Base-by-base conservation (phyloP, 2,329 filamentous ascomycete species). In the Aspergillus oerlinghausenensis region DNA sequence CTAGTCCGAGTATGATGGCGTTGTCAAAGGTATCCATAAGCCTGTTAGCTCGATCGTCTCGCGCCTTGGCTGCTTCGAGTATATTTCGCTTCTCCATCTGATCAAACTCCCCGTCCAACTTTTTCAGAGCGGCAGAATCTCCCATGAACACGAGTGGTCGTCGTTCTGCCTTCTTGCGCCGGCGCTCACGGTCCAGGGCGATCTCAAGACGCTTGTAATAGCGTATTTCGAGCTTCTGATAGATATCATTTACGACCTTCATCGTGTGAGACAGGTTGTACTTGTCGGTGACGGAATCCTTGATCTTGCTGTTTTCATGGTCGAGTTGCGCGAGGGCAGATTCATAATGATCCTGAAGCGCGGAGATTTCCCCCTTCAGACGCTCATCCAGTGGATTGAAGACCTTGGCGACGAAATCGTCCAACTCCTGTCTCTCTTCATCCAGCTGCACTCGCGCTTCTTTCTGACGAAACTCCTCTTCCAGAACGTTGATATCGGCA, bases 121-220 rank as follows among this genome's bases (percentile, higher is more conserved):
- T 71, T 64, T 80, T 83, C 61, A 84, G 73, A 47, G 77, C 77
- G 4, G 71, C 66, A 21, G 80, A 79, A 61, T 84, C 78, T 23
- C 81, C 81, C 49, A 77, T 74, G 52, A 80, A 78, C 25, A 82
- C 80, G 32, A 78, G 75, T 23, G 77, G 80, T 56, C 78, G 77
- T 51, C 79, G 73, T 60, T 84, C 80, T 0, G 81, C 79, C 62
- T 77, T 79, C 68, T 83, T 84, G 52, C 82, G 78, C 17, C 80
- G 74, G 49, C 76, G 77, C 63, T 84, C 82, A 43, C 81, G 78
- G 60, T 84, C 81, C 19, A 82, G 67, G 5, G 81, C 75, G 38
- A 80, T 76, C 29, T 78, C 73, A 2, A 79, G 75, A 11, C 80
- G 73, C 56, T 79, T 78, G 17, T 77, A 77, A 60, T 83, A 78